These are phyloP conservation scores for Brachypodium distachyon DNA, from an alignment of 202 grass and related monocot genomes.

Conservation along the genomic window DNA sequence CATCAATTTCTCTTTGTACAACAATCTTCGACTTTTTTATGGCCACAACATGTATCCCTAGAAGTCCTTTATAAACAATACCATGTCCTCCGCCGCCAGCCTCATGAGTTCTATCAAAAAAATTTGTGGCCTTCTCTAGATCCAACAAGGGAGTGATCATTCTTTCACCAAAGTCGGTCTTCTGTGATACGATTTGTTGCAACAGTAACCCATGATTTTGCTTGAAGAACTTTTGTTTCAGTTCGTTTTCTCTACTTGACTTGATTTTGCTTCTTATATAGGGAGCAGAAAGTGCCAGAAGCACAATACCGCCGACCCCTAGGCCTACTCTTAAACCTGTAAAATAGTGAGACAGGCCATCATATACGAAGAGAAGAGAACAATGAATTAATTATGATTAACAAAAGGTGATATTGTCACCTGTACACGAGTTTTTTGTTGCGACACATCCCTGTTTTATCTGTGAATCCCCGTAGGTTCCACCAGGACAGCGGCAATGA, in stretches of 20 bases:
- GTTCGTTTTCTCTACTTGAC: constrained; percentile 3
- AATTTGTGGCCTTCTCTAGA: constrained; percentile 5
- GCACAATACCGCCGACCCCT: constrained; percentile 5
- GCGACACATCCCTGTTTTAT: constrained; percentile 1
- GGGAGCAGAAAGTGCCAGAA: constrained; percentile 14
- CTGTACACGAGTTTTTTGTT: not conserved
- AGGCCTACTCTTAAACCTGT: constrained; percentile 25
- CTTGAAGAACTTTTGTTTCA: constrained; percentile 26
- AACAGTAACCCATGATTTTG: constrained; percentile 14
- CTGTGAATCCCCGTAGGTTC: constrained; percentile 1
- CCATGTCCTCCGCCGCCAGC: too few species aligned
- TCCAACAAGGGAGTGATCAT: not conserved
- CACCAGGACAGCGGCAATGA: constrained; percentile 20
- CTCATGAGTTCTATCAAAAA: too few species aligned
- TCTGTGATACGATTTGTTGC: not conserved
- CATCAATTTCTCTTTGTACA: not conserved
- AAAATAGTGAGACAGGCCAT: too few species aligned
- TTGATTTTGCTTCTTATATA: constrained; percentile 26
- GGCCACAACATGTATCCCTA: not conserved
- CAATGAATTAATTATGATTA: too few species aligned
- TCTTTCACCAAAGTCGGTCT: not conserved
- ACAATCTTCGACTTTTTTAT: not conserved
- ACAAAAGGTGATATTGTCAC: not conserved
- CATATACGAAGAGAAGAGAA: not conserved
- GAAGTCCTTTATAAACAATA: constrained; percentile 11